Base-by-base conservation (phyloP, 2,329 filamentous ascomycete species). In the Plenodomus lindquistii region DNA sequence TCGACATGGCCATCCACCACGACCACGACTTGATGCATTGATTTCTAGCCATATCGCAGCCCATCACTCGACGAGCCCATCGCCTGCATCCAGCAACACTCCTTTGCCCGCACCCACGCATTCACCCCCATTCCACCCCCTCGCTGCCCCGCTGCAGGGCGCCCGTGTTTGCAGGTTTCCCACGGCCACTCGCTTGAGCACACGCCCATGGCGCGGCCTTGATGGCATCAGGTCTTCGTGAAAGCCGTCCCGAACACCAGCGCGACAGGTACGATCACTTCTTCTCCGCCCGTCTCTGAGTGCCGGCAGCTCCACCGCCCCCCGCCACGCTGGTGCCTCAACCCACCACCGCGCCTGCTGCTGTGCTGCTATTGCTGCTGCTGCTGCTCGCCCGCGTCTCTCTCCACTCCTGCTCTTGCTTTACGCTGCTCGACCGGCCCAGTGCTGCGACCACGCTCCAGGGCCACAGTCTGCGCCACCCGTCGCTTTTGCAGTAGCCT, bases 131-230 rank as follows among this genome's bases (percentile, higher is more conserved):
- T 8, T 31, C 27, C 27, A 11, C 27, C 4, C 27, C 47, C 40
- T 52, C 52, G n/a, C 48, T 42, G 40, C 31, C 40, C 38, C 19
- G 37, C 39, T 40, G 29, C 48, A 36, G 39, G 38, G 37, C n/a
- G n/a, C 48, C 46, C 42, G 54, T 55, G 50, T 58, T 56, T 63
- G 56, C 50, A 53, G 18, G 36, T n/a, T n/a, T n/a, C 54, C 50
- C 55, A 60, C 66, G 57, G 57, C n/a, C 65, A 63, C 59, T 68
- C 68, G 65, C 69, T 69, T 65, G 60, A 60, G 60, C 64, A 63
- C 63, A 62, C 64, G 66, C 68, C 66, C 67, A 73, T 71, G 69
- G 70, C 70, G 63, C 51, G 51, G 53, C 61, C 62, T 59, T 64
- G 59, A 61, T 67, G 63, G 60, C 62, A 54, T 60, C 62, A 55